These are phyloP conservation scores for Russula griseocarnosa DNA, from an alignment of 768 basidiomycete species.

Conservation along the genomic window DNA sequence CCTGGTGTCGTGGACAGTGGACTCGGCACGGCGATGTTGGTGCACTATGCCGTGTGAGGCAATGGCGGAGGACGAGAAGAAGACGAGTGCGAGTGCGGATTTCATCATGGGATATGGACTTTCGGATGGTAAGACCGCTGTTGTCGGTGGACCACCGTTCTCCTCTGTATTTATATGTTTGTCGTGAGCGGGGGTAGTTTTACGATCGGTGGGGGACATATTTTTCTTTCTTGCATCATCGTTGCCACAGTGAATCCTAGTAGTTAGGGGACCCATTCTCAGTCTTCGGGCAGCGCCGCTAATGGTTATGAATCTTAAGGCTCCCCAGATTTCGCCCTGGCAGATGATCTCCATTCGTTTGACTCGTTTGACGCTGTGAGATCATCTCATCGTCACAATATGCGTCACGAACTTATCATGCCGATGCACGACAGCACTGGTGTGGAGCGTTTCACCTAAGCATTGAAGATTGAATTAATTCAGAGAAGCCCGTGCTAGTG, in stretches of 20 bases:
- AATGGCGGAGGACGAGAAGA: not conserved
- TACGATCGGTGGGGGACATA: not conserved
- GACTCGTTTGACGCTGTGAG: not conserved
- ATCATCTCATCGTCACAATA: not conserved
- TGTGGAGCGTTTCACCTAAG: no score
- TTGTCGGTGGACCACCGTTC: not conserved
- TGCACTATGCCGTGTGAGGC: not conserved
- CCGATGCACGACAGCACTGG: no score
- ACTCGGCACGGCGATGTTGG: not conserved
- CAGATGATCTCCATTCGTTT: not conserved
- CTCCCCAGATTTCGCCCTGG: not conserved
- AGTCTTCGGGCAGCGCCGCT: not conserved
- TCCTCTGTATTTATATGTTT: conserved; percentile 7
- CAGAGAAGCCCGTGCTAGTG: no score
- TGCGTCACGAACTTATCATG: not conserved
- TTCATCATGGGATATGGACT: not conserved
- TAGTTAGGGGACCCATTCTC: not conserved
- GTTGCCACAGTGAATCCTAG: not conserved
- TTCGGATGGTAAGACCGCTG: not conserved
- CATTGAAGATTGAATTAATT: no score
- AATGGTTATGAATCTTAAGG: no score
- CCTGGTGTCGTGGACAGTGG: no score
- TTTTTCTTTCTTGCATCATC: not conserved
- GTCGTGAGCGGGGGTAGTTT: not conserved
- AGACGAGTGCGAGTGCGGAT: not conserved